Evolutionary conservation across 306 rosid species (phyloP).

Genomic region (Malus orientalis): DNA sequence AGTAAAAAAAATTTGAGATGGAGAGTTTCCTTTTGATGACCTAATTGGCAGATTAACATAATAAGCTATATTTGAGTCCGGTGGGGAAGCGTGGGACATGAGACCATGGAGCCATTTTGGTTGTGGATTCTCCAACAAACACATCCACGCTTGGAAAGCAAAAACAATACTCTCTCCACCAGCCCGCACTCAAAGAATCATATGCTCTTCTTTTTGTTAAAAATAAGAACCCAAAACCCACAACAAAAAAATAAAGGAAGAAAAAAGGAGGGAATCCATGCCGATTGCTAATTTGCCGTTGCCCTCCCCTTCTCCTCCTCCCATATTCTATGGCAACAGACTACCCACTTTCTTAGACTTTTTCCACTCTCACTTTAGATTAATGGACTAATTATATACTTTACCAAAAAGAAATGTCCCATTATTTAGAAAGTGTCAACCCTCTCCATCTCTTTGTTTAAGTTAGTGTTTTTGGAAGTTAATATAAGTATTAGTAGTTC

Average conservation of each 20-base stretch:
- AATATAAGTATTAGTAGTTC: slow-evolving; percentile 13
- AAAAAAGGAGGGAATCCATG: slow-evolving; percentile 37
- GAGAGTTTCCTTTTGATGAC: not conserved
- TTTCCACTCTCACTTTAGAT: slow-evolving; percentile 28
- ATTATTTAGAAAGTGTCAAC: slow-evolving; percentile 35
- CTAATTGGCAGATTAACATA: slow-evolving; percentile 4
- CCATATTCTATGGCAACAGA: slow-evolving; percentile 22
- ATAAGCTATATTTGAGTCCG: slow-evolving; percentile 18
- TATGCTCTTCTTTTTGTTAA: slow-evolving; percentile 18
- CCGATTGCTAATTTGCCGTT: not conserved
- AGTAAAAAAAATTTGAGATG: too few species aligned
- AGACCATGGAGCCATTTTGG: slow-evolving; percentile 84
- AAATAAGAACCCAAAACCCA: not conserved
- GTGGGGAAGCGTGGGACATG: slow-evolving; percentile 59
- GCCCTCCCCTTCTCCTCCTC: slow-evolving; percentile 11
- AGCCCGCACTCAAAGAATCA: slow-evolving; percentile 36
- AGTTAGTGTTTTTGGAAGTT: not conserved
- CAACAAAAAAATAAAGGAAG: slow-evolving; percentile 25
- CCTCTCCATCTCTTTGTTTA: slow-evolving; percentile 10
- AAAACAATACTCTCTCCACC: slow-evolving; percentile 38
- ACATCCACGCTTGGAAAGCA: slow-evolving; percentile 71
- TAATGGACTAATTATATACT: slow-evolving; percentile 18
- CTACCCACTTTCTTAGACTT: slow-evolving; percentile 60
- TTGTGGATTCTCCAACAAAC: slow-evolving; percentile 95
- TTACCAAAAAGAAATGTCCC: slow-evolving; percentile 9